Evolutionary conservation across 2,329 filamentous ascomycete genomes (phyloP).

Genomic region (Aspergillus versicolor): DNA sequence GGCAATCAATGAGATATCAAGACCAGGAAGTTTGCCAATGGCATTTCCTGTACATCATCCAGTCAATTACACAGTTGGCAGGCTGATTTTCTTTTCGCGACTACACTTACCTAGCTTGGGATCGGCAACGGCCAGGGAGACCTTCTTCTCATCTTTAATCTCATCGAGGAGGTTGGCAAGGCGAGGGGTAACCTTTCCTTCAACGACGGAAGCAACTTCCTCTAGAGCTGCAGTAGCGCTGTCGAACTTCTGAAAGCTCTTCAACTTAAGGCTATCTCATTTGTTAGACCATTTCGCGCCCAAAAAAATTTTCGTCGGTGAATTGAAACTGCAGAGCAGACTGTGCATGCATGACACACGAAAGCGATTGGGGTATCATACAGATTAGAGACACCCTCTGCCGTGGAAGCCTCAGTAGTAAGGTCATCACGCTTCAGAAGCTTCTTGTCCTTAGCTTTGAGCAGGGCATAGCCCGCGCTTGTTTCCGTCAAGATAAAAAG

Average conservation of each 20-base stretch:
- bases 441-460: slow-evolving; percentile 99
- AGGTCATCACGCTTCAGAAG: slow-evolving; percentile 85
- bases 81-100: background rate
- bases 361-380: slow-evolving; percentile 50
- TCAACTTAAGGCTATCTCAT: slow-evolving; percentile 74
- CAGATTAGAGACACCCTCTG: slow-evolving; percentile 84
- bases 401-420: slow-evolving; percentile 69
- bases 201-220: slow-evolving; percentile 82
- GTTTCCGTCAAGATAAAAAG: slow-evolving; percentile 93
- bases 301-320: slow-evolving; percentile 22
- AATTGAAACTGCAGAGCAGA: background rate
- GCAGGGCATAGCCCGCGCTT: slow-evolving; percentile 93
- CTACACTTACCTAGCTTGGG: slow-evolving; percentile 68
- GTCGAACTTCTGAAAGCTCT: slow-evolving; percentile 97
- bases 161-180: slow-evolving; percentile 78
- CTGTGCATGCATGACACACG: background rate
- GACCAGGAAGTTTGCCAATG: slow-evolving; percentile 85
- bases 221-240: slow-evolving; percentile 86
- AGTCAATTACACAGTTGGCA: slow-evolving; percentile 15
- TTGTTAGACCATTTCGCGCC: slow-evolving; percentile 24
- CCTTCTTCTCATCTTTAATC: slow-evolving; percentile 97
- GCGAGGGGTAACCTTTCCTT: slow-evolving; percentile 92
- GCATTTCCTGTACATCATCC: slow-evolving; percentile 60
- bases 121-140: slow-evolving; percentile 89
- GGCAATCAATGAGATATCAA: slow-evolving; percentile 80